Conservation (phyloP, 1,284 basidiomycete species). For the Rhodotorula glutinis region DNA sequence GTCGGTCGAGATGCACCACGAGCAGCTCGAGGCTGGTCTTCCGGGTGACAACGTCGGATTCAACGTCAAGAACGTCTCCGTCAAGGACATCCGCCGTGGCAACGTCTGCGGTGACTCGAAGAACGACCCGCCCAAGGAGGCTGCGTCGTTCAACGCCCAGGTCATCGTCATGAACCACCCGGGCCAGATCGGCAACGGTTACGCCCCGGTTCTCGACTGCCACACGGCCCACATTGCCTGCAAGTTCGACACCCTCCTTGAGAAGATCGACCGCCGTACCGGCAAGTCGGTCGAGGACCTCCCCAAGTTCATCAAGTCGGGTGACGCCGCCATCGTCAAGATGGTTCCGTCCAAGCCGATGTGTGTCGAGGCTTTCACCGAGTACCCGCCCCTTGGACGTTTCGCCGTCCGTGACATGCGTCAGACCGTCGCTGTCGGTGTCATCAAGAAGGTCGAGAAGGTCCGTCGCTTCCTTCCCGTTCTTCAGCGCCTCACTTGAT, state of each 20-base stretch:
- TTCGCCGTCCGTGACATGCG: constrained; percentile 65
- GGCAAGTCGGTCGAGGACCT: constrained; percentile 83
- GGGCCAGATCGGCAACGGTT: constrained; percentile 97
- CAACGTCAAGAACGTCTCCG: constrained; percentile 96
- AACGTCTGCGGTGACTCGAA: constrained; percentile 99
- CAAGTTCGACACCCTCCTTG: constrained; percentile 87
- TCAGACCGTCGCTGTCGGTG: constrained; percentile 91
- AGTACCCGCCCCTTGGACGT: constrained; percentile 97
- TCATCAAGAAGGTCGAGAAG: constrained; percentile 80
- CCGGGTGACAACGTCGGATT: constrained; percentile 99
- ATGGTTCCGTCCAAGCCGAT: constrained; percentile 83
- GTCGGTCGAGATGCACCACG: constrained; percentile 99
- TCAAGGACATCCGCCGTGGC: constrained; percentile 99
- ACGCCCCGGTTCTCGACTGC: constrained; percentile 97
- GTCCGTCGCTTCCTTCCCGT: not conserved
- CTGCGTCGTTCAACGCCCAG: constrained; percentile 98
- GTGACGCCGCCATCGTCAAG: constrained; percentile 87
- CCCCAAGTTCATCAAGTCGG: constrained; percentile 98
- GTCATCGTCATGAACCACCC: constrained; percentile 99
- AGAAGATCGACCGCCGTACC: constrained; percentile 99
- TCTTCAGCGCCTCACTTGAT: not conserved
- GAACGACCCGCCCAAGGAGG: constrained; percentile 99
- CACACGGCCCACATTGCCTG: constrained; percentile 99
- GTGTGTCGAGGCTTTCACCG: constrained; percentile 53
- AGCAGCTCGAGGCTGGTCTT: constrained; percentile 89